Conservation (phyloP, 176 grass and related monocot species). For the Puya raimondii region DNA sequence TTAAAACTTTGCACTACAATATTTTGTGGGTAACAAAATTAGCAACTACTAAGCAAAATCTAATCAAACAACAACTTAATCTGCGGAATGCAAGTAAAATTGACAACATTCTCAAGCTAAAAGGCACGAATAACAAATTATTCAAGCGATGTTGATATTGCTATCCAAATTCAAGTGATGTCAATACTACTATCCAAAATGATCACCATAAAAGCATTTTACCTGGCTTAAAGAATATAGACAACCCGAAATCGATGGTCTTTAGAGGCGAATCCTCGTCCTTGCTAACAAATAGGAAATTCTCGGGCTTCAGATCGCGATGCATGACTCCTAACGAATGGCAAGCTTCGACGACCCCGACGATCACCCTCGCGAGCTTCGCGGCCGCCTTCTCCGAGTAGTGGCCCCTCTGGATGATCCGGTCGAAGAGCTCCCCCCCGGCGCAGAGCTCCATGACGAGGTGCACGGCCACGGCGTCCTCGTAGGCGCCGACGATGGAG, state of each 20-base stretch:
- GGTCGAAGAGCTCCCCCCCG: conserved; percentile 18
- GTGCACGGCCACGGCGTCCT: conserved; percentile 16
- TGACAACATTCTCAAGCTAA: too few relatives aligned
- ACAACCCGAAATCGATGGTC: conserved; percentile 20
- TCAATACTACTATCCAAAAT: background rate
- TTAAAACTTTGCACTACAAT: too few relatives aligned
- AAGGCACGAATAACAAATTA: too few relatives aligned
- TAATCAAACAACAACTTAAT: too few relatives aligned
- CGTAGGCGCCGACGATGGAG: conserved; percentile 10
- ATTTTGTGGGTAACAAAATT: too few relatives aligned
- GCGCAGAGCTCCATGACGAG: conserved; percentile 22
- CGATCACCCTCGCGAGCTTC: conserved; percentile 11
- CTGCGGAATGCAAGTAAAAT: too few relatives aligned
- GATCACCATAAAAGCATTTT: background rate
- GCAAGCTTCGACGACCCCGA: conserved; percentile 12
- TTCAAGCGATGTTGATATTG: too few relatives aligned
- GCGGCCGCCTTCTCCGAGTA: conserved; percentile 17
- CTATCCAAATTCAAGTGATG: background rate
- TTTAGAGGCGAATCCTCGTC: conserved; percentile 15
- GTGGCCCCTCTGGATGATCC: conserved; percentile 17
- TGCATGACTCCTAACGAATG: conserved; percentile 24
- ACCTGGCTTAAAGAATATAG: conserved; percentile 22
- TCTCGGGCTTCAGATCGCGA: conserved; percentile 23
- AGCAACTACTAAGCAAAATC: too few relatives aligned
- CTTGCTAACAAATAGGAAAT: conserved; percentile 15